Conservation (phyloP, 805 yeast genomes). For the Ogataea wickerhamii region DNA sequence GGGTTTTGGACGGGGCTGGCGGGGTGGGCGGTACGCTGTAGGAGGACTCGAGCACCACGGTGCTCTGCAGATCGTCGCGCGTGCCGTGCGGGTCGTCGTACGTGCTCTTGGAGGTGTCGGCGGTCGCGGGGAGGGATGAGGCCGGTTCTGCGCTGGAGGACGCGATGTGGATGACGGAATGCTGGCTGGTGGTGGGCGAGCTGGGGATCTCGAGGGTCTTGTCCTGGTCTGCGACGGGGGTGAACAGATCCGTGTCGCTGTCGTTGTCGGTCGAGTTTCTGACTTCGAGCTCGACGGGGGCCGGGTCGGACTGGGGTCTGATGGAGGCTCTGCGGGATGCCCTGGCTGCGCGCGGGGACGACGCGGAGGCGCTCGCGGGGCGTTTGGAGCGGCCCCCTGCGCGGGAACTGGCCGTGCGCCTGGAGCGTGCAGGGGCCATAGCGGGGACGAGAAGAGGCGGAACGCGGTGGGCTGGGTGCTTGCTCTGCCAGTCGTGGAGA, state of each 20-base stretch:
- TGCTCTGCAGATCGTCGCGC: conserved; percentile 1
- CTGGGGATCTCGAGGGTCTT: conserved; percentile 1
- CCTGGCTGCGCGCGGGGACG: conserved; percentile 8
- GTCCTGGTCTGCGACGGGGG: conserved; percentile 5
- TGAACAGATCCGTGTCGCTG: conserved; percentile 7
- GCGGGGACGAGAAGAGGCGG: too few species aligned
- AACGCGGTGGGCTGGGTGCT: too few species aligned
- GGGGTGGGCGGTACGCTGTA: background rate
- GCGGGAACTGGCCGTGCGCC: too few species aligned
- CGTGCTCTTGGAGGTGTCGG: too few species aligned
- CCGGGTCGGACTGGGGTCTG: background rate
- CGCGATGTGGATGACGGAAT: background rate
- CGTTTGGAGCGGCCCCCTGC: too few species aligned
- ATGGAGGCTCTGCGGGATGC: conserved; percentile 1
- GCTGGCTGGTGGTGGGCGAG: background rate
- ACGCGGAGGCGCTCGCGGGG: too few species aligned
- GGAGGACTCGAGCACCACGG: conserved; percentile 2
- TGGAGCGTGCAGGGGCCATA: too few species aligned
- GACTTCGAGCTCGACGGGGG: conserved; percentile 8
- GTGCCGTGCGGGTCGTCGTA: background rate
- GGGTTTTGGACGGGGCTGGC: background rate
- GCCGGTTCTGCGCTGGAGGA: background rate
- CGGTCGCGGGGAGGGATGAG: background rate
- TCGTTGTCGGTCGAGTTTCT: conserved; percentile 11
- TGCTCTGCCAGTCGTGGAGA: too few species aligned